A percentile compares a stretch with the other conserved stretches of the same genome.
Evolutionary conservation across 495 filamentous ascomycete species (phyloP).

Genomic region (Diplogelasinospora grovesii): DNA sequence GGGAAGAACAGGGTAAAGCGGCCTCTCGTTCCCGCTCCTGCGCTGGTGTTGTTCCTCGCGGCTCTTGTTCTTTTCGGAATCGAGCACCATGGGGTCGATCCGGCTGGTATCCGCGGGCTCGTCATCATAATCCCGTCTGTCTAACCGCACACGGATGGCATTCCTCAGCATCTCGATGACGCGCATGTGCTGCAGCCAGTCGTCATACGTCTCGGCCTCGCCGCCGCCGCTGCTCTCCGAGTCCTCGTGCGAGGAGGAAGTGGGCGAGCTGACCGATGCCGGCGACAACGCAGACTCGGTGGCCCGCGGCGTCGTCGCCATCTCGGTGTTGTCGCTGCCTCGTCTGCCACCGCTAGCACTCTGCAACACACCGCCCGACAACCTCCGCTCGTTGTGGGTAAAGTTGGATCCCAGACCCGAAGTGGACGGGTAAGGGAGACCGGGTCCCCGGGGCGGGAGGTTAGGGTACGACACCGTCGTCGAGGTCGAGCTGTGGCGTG

Average conservation of each 20-base stretch:
- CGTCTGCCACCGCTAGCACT: conserved; percentile 48
- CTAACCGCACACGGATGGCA: conserved; percentile 58
- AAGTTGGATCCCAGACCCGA: conserved; percentile 78
- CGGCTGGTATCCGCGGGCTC: conserved; percentile 28
- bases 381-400: conserved; percentile 72
- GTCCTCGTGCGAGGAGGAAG: too few relatives aligned
- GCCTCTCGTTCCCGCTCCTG: conserved; percentile 1
- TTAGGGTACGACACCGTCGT: conserved; percentile 82
- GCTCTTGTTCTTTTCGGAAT: conserved; percentile 6
- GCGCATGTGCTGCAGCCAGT: conserved; percentile 80
- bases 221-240: conserved; percentile 37
- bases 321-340: conserved; percentile 44
- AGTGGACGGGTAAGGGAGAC: conserved; percentile 63
- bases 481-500: conserved; percentile 52
- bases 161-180: conserved; percentile 68
- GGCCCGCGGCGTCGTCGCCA: conserved; percentile 47
- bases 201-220: conserved; percentile 51
- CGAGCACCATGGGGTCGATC: conserved; percentile 24
- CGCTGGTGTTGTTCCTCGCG: background rate
- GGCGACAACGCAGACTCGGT: conserved; percentile 26
- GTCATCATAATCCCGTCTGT: conserved; percentile 54
- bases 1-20: conserved; percentile 15
- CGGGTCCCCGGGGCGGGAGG: conserved; percentile 42
- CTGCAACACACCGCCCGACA: conserved; percentile 82
- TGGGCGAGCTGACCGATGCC: conserved; percentile 37